phyloP scores from a whole-genome alignment of 192 early-diverging fungal genomes.

The Linderina pennispora region DNA sequence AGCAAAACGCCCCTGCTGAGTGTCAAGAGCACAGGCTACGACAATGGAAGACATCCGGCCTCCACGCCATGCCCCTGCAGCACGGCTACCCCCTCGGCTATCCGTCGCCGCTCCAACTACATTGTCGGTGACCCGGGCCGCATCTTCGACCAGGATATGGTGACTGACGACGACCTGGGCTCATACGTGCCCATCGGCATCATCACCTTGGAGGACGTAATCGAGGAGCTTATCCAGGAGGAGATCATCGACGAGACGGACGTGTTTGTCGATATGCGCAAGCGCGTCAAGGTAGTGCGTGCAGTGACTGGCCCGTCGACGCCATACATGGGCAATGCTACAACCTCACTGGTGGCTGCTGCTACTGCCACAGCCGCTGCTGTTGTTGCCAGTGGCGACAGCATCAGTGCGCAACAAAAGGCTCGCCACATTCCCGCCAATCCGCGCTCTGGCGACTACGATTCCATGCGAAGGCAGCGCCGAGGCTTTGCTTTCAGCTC shows the following conservation, averaged over 20 bases:
- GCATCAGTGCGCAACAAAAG: too few relatives aligned
- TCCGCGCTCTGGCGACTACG: background rate
- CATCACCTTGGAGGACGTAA: conserved; percentile 77
- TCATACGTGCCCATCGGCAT: conserved; percentile 57
- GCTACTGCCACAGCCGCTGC: too few relatives aligned
- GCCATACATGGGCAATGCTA: too few relatives aligned
- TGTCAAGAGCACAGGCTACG: background rate
- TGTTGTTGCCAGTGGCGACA: too few relatives aligned
- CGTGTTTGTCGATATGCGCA: conserved; percentile 51
- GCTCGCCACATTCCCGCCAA: background rate
- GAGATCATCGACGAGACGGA: conserved; percentile 82
- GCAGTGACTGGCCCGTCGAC: too few relatives aligned
- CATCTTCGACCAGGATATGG: conserved; percentile 4
- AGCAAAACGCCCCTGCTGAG: conserved; percentile 4
- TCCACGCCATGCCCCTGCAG: background rate
- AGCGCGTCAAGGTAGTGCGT: conserved; percentile 38
- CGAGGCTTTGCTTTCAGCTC: conserved; percentile 7
- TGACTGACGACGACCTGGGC: conserved; percentile 41
- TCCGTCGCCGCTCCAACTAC: conserved; percentile 1
- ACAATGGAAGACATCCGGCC: too few relatives aligned
- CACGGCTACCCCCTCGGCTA: background rate
- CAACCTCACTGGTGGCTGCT: background rate
- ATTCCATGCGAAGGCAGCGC: background rate
- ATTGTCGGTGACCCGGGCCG: background rate
- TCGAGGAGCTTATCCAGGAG: conserved; percentile 79